Conservation (phyloP, 2,329 filamentous ascomycete species). For the Aureobasidium melanogenum region DNA sequence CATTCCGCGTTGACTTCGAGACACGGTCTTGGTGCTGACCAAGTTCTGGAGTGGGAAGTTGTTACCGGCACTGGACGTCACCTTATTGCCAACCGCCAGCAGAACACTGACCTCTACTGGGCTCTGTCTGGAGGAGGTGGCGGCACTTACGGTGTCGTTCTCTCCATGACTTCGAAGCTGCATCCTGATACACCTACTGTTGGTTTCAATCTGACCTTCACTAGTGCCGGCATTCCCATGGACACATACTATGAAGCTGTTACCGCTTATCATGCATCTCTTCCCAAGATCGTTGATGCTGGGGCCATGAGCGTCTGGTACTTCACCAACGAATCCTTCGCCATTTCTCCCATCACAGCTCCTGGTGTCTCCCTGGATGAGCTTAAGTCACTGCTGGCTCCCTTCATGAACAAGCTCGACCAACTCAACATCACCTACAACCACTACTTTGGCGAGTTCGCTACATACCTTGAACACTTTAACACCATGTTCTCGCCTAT, state of each 20-base stretch:
- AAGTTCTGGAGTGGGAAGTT: slow-evolving; percentile 40
- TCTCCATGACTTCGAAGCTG: slow-evolving; percentile 46
- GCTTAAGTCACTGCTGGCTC: slow-evolving; percentile 37
- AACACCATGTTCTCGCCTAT: slow-evolving; percentile 24
- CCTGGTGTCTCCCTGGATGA: slow-evolving; percentile 38
- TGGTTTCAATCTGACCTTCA: slow-evolving; percentile 39
- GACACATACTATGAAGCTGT: slow-evolving; percentile 44
- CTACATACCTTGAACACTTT: slow-evolving; percentile 27
- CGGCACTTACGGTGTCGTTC: slow-evolving; percentile 50
- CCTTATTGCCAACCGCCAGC: slow-evolving; percentile 37
- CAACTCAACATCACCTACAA: slow-evolving; percentile 27
- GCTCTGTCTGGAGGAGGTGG: slow-evolving; percentile 52
- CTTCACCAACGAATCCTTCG: slow-evolving; percentile 43
- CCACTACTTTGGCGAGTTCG: slow-evolving; percentile 22
- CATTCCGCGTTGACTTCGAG: slow-evolving; percentile 44
- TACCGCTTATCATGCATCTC: slow-evolving; percentile 37
- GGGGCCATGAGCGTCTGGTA: slow-evolving; percentile 44
- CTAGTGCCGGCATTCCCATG: slow-evolving; percentile 16
- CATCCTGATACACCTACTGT: slow-evolving; percentile 37
- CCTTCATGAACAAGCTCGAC: slow-evolving; percentile 35
- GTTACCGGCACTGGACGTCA: slow-evolving; percentile 43
- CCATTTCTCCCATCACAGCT: slow-evolving; percentile 38
- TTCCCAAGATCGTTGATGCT: slow-evolving; percentile 42
- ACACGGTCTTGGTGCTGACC: slow-evolving; percentile 53
- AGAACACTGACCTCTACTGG: slow-evolving; percentile 55